A percentile compares a stretch with the other conserved stretches of the same genome.
phyloP scores from a whole-genome alignment of 768 basidiomycete species.

The Boletus rubropictus region DNA sequence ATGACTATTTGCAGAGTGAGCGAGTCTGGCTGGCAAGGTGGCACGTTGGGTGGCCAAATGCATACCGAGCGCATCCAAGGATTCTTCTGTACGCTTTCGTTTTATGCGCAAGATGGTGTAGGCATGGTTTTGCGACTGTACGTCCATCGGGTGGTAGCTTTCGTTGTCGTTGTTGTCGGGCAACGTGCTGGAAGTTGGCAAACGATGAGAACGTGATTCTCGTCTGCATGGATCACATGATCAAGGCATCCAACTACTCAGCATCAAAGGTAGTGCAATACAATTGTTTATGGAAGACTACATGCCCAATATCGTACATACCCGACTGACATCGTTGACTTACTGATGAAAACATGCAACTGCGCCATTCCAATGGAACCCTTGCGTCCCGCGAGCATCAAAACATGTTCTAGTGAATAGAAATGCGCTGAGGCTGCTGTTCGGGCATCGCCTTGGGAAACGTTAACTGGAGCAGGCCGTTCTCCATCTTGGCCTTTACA shows the following conservation, averaged over 20 bases:
- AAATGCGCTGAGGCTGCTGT: too few relatives aligned
- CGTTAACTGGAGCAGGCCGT: too few relatives aligned
- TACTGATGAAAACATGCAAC: too few relatives aligned
- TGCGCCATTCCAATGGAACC: too few relatives aligned
- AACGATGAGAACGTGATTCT: background rate
- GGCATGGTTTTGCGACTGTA: conserved; percentile 30
- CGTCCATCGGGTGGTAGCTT: conserved; percentile 16
- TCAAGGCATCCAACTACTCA: background rate
- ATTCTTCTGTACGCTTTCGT: conserved; percentile 76
- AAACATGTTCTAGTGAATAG: too few relatives aligned
- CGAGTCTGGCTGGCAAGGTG: conserved; percentile 10
- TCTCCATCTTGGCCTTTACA: too few relatives aligned
- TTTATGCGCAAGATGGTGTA: conserved; percentile 79
- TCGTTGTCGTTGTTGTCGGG: background rate
- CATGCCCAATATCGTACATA: too few relatives aligned
- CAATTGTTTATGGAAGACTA: too few relatives aligned
- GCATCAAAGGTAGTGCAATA: too few relatives aligned
- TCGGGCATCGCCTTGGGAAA: too few relatives aligned
- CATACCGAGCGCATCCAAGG: conserved; percentile 73
- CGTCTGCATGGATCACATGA: conserved; percentile 11
- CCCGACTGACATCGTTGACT: too few relatives aligned
- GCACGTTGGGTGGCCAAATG: conserved; percentile 11
- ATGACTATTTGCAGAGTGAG: conserved; percentile 41
- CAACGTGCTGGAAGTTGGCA: background rate
- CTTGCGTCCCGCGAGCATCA: too few relatives aligned